Conservation (phyloP, 352 stramenopile genomes). For the Plasmopara muralis region DNA sequence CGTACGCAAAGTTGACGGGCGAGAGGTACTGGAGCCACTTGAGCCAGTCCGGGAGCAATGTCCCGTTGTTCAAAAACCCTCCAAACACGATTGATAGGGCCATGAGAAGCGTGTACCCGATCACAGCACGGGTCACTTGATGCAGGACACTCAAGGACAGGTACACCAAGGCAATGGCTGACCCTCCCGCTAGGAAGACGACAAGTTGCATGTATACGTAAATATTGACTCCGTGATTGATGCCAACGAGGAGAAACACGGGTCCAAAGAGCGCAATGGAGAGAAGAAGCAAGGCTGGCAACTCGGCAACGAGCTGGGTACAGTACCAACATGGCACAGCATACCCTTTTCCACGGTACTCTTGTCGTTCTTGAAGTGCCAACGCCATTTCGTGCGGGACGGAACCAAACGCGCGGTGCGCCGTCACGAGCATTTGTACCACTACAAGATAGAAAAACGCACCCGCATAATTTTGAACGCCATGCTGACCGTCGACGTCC, state of each 20-base stretch:
- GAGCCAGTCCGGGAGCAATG: constrained; percentile 40
- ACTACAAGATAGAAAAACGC: constrained; percentile 48
- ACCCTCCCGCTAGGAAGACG: constrained; percentile 30
- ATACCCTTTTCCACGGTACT: constrained; percentile 36
- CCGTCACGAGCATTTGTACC: constrained; percentile 38
- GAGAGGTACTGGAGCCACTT: constrained; percentile 62
- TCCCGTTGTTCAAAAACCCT: constrained; percentile 37
- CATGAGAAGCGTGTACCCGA: constrained; percentile 29
- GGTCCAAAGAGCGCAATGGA: constrained; percentile 37
- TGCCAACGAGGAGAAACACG: constrained; percentile 37
- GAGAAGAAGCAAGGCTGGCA: constrained; percentile 31
- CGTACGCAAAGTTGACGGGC: constrained; percentile 44
- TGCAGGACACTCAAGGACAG: constrained; percentile 26
- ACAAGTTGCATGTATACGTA: constrained; percentile 48
- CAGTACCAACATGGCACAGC: constrained; percentile 39
- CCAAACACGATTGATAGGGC: constrained; percentile 37
- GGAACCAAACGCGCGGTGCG: constrained; percentile 32
- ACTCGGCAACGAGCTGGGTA: constrained; percentile 35
- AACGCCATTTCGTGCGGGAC: constrained; percentile 37
- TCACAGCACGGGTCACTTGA: constrained; percentile 25
- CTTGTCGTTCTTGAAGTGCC: constrained; percentile 35
- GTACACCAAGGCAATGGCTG: constrained; percentile 28
- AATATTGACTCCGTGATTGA: constrained; percentile 30
- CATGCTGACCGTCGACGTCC: constrained; percentile 36
- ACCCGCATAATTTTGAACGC: constrained; percentile 47